phyloP scores from a whole-genome alignment of 2,329 filamentous ascomycete genomes.

The Ascochyta pisi region DNA sequence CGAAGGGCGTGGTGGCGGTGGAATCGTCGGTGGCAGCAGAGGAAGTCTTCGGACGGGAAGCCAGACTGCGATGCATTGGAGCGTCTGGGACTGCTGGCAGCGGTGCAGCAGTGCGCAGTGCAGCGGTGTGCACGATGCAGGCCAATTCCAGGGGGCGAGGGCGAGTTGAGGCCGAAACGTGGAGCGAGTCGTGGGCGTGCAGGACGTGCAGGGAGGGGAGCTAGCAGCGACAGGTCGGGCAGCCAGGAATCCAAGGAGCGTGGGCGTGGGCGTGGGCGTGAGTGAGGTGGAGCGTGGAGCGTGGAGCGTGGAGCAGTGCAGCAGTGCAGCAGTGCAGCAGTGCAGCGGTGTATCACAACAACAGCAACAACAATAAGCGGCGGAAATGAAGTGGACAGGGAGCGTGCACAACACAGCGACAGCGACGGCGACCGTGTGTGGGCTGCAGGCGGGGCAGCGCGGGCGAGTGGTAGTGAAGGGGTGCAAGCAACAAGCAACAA shows the following conservation, averaged over 20 bases:
- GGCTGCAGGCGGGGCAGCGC: conserved; percentile 7
- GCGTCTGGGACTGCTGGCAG: conserved; percentile 20
- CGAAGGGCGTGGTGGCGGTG: conserved; percentile 28
- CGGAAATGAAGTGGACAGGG: background rate
- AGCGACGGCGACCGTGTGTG: background rate
- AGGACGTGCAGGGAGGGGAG: conserved; percentile 1
- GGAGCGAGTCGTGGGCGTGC: conserved; percentile 17
- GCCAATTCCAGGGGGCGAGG: conserved; percentile 17
- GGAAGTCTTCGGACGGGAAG: conserved; percentile 49
- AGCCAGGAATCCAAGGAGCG: background rate
- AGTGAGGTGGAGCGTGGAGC: no score
- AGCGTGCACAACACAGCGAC: conserved; percentile 8
- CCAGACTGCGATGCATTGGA: conserved; percentile 47
- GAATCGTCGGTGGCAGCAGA: conserved; percentile 53
- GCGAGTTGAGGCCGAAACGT: conserved; percentile 18
- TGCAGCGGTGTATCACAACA: conserved; percentile 6
- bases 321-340: conserved; percentile 10
- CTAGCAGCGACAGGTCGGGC: background rate
- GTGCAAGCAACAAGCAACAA: background rate
- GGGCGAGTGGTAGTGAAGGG: background rate
- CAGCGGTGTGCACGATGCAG: conserved; percentile 16
- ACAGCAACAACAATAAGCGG: background rate
- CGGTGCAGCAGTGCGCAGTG: conserved; percentile 9
- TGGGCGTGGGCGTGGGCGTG: no score
- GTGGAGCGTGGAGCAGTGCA: conserved; percentile 4